Conservation (phyloP, 768 basidiomycete species). For the Termitomyces sp. region DNA sequence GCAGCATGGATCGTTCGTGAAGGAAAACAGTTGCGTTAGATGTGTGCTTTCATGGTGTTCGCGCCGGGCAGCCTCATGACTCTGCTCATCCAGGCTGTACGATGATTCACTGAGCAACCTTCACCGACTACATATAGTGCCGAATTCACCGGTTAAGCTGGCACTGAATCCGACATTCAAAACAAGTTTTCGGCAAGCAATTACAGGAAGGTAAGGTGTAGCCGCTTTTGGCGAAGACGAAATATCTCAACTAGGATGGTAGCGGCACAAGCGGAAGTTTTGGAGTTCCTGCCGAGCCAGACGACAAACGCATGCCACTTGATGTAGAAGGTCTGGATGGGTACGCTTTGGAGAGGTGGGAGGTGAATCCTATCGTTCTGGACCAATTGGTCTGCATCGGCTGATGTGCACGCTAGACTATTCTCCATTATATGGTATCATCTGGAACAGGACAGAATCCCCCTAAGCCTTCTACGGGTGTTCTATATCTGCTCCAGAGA, state of each 20-base stretch:
- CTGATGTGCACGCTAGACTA: conserved; percentile 52
- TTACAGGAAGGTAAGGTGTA: conserved; percentile 74
- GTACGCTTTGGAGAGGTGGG: conserved; percentile 87
- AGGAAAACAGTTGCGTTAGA: conserved; percentile 54
- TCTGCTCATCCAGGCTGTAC: conserved; percentile 49
- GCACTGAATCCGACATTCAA: conserved; percentile 74
- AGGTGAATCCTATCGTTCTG: conserved; percentile 42
- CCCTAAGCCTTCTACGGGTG: conserved; percentile 73
- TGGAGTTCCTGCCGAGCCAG: conserved; percentile 67
- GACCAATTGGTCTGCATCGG: background rate
- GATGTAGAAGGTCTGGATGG: conserved; percentile 63
- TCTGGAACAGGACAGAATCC: conserved; percentile 77
- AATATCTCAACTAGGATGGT: background rate
- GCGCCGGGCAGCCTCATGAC: conserved; percentile 10
- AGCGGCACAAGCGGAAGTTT: conserved; percentile 81
- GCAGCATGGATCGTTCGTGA: conserved; percentile 72
- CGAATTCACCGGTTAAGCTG: conserved; percentile 53
- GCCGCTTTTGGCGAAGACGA: background rate
- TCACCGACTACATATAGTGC: conserved; percentile 63
- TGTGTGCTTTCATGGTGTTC: conserved; percentile 6
- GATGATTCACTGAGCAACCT: conserved; percentile 63
- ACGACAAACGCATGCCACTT: conserved; percentile 52
- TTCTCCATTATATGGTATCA: conserved; percentile 97
- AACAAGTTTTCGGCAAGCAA: conserved; percentile 71
- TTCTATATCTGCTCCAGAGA: conserved; percentile 75